Evolutionary conservation across 352 stramenopile genomes (phyloP), one percentile per base, ranked within the genome.

Genomic region (Phytophthora hibernalis): DNA sequence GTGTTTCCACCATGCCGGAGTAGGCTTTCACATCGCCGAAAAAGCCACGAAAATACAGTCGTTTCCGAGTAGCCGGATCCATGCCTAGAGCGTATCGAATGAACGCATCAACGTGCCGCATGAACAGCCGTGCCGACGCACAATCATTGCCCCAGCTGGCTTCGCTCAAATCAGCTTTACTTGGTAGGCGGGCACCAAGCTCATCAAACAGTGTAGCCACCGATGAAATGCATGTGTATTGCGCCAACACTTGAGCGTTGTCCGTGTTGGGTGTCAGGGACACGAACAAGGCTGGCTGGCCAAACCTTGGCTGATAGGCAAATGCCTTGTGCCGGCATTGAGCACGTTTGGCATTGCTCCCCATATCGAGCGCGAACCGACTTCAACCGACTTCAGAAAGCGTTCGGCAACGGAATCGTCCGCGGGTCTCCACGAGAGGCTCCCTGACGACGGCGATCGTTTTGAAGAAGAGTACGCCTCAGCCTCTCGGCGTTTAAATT

Each of bases 1-100:
- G 47, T 5, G 57, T 53, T 21, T 53, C 47, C 2, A 65, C 38
- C 57, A 65, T 58, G 15, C 57, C 57, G 10, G 58, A 57, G 28
- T 52, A 65, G 1, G 56, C 37, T 13, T 33, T 40, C 2, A 65
- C 35, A 18, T 38, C 21, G 3, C 56, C 56, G 37, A 65, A 49
- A 1, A 65, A 16, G 0, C 47, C 57, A 3, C 45, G 35, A 35
- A 45, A 42, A 22, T 22, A 9, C 13, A 54, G 0, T 28, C 7
- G n/a, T 16, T 57, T 57, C 0, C 37, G 18, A 35, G 47, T 53
- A 4, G 15, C 22, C 1, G 47, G 57, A 53, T 65, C 28, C 3
- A 65, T 54, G 2, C 47, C 57, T 31, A 65, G 9, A 12, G 21
- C 47, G 11, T 47, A 44, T 38, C 20, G 18, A 7, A 65, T 58